These are phyloP conservation scores for Aspergillus sojae DNA, from an alignment of 2,329 filamentous ascomycete genomes.

Conservation along the genomic window DNA sequence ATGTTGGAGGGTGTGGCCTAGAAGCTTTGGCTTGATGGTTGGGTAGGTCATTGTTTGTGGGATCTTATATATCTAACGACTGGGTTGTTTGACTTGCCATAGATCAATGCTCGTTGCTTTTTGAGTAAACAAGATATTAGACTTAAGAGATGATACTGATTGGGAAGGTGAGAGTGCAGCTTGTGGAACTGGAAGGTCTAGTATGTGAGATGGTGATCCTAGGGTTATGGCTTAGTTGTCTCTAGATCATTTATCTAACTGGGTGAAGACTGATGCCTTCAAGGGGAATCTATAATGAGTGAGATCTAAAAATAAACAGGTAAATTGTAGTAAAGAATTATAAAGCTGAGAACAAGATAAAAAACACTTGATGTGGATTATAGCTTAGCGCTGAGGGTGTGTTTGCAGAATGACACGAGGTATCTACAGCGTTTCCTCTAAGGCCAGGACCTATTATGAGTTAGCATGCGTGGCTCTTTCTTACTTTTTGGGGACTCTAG, in stretches of 20 bases:
- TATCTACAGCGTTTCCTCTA: slow-evolving; percentile 48
- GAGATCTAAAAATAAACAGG: not conserved
- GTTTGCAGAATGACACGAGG: not conserved
- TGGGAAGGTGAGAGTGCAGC: not conserved
- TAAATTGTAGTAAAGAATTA: not conserved
- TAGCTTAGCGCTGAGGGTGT: not conserved
- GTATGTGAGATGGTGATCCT: not conserved
- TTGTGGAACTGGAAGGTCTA: not conserved
- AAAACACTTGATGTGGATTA: not conserved
- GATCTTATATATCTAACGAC: not conserved
- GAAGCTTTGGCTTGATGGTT: not conserved
- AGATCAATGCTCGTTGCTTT: not conserved
- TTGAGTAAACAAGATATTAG: not conserved
- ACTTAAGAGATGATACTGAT: not conserved
- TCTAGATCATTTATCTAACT: not conserved
- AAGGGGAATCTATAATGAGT: not conserved
- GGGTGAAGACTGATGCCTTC: not conserved
- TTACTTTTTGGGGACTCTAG: not conserved
- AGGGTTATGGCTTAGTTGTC: not conserved
- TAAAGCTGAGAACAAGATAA: not conserved
- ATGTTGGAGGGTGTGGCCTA: not conserved
- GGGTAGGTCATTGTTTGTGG: not conserved
- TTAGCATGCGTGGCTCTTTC: not conserved
- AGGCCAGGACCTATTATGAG: slow-evolving; percentile 54
- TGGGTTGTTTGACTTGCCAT: not conserved